Evolutionary conservation across 2,329 filamentous ascomycete species (phyloP).

Genomic region (Annulohypoxylon truncatum): DNA sequence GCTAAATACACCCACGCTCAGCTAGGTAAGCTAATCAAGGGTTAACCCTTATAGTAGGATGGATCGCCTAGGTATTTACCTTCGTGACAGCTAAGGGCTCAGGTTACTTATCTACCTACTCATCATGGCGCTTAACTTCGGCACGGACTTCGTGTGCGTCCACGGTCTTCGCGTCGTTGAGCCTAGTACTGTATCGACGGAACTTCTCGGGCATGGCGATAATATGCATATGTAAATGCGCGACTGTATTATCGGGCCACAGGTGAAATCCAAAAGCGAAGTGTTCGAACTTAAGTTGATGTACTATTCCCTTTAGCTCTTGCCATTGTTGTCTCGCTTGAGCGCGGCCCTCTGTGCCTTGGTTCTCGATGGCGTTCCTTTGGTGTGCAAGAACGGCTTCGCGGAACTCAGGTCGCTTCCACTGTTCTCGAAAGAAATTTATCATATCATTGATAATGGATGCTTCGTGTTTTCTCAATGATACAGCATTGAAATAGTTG

Average conservation of each 20-base stretch:
- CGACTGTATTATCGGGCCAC: constrained; percentile 38
- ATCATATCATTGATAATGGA: constrained; percentile 38
- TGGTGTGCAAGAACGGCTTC: constrained; percentile 27
- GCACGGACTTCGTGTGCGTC: constrained; percentile 40
- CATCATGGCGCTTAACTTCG: constrained; percentile 22
- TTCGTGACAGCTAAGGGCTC: too few species aligned
- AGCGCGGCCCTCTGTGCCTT: not conserved
- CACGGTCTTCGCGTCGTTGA: constrained; percentile 42
- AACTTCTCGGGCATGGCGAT: constrained; percentile 19
- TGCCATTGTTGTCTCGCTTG: constrained; percentile 12
- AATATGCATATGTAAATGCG: constrained; percentile 43
- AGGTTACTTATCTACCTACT: too few species aligned
- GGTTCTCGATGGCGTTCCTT: constrained; percentile 9
- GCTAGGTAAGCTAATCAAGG: too few species aligned
- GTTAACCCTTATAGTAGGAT: too few species aligned
- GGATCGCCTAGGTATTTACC: too few species aligned
- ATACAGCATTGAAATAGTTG: constrained; percentile 41
- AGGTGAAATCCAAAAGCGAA: constrained; percentile 43
- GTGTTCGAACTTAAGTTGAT: constrained; percentile 22
- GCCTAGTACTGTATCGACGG: constrained; percentile 35
- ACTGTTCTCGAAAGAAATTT: constrained; percentile 9
- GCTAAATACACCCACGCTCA: too few species aligned
- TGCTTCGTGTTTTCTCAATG: constrained; percentile 15
- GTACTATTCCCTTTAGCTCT: constrained; percentile 15
- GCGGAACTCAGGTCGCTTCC: constrained; percentile 19